Evolutionary conservation across 1,284 basidiomycete species (phyloP).

Genomic region (Leccinum subatratum): DNA sequence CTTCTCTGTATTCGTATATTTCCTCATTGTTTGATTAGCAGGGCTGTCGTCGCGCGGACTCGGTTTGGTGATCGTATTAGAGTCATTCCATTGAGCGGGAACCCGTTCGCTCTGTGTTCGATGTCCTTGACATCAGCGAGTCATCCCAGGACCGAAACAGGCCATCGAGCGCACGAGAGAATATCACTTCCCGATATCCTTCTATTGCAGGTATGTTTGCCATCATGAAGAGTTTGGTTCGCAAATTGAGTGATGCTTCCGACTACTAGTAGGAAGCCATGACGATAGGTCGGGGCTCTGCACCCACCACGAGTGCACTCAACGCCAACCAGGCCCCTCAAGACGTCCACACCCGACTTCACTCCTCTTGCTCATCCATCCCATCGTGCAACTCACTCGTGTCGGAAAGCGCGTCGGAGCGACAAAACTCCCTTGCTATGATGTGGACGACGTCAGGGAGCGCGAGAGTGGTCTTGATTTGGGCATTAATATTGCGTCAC

Average conservation of each 20-base stretch:
- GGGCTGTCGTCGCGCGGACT: constrained; percentile 7
- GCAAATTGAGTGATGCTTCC: constrained; percentile 8
- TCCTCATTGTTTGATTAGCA: constrained; percentile 5
- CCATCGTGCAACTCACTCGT: constrained; percentile 41
- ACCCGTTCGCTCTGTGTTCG: constrained; percentile 27
- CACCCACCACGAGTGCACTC: constrained; percentile 12
- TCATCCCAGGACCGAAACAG: constrained; percentile 20
- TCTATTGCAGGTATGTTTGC: constrained; percentile 18
- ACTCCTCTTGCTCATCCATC: constrained; percentile 29
- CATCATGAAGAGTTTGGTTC: background rate
- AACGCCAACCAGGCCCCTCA: constrained; percentile 13
- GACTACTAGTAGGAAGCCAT: constrained; percentile 6
- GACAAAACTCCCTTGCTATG: constrained; percentile 33
- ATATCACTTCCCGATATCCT: constrained; percentile 9
- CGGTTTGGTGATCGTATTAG: constrained; percentile 14
- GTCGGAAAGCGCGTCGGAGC: constrained; percentile 40
- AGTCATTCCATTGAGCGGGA: constrained; percentile 25
- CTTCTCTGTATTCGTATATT: background rate
- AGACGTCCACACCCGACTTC: constrained; percentile 21
- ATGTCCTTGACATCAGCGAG: constrained; percentile 26
- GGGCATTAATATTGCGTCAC: constrained; percentile 10
- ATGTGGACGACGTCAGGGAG: constrained; percentile 25
- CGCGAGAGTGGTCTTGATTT: constrained; percentile 15
- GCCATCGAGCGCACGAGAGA: constrained; percentile 12
- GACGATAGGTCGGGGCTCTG: constrained; percentile 15